Evolutionary conservation across 139 green algal species (phyloP).

Genomic region (Astrephomene gubernaculifera): DNA sequence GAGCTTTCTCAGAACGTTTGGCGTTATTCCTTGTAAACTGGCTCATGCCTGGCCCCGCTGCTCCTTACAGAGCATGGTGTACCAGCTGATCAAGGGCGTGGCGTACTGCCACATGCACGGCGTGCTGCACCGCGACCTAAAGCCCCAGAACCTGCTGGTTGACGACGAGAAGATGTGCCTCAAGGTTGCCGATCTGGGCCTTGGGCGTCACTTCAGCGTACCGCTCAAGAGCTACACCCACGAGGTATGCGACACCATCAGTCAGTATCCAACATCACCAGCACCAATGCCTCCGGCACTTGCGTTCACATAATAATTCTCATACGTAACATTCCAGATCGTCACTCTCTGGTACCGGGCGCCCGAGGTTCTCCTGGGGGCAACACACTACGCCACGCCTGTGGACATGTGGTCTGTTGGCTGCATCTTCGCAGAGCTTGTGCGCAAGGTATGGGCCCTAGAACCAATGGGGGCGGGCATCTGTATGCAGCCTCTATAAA

Average conservation of each 20-base stretch:
- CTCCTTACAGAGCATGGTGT: constrained; percentile 91
- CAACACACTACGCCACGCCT: constrained; percentile 94
- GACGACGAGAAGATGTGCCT: constrained; percentile 74
- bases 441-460: constrained; percentile 62
- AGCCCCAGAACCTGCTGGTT: constrained; percentile 99
- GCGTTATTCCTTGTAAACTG: not conserved
- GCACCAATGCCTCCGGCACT: not conserved
- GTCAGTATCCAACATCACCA: too few relatives aligned
- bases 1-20: too few relatives aligned
- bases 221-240: constrained; percentile 99
- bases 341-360: constrained; percentile 99
- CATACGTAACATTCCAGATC: constrained; percentile 64
- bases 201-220: constrained; percentile 96
- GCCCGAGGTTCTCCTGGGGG: constrained; percentile 97
- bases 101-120: constrained; percentile 97
- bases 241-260: too few relatives aligned
- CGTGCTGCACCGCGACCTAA: constrained; percentile 98
- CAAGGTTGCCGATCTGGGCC: constrained; percentile 98
- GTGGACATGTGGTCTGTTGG: constrained; percentile 99
- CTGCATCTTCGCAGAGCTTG: constrained; percentile 98
- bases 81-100: constrained; percentile 96
- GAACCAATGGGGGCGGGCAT: not conserved
- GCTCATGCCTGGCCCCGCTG: not conserved
- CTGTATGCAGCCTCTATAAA: too few relatives aligned
- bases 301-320: not conserved